Evolutionary conservation across 1,284 basidiomycete genomes (phyloP), one percentile per base, ranked within the genome.

Genomic region (Moniliella sp.): DNA sequence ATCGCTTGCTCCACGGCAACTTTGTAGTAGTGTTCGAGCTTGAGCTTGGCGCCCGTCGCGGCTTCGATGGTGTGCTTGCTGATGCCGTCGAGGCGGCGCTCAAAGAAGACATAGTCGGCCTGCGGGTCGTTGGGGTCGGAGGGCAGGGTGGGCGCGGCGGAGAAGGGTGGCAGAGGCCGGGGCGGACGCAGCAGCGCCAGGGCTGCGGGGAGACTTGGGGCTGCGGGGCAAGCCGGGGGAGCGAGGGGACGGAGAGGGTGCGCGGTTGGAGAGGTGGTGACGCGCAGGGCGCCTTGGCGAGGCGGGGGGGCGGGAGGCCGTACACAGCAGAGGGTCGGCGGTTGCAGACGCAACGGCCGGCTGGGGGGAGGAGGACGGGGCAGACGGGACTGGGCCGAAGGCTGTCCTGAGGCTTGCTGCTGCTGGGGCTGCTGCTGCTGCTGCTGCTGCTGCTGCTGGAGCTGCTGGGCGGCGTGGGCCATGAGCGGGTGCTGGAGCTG

Each of bases 11-110:
- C 80, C 15, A 91, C 82, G 1, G 78, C 77, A 37, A 93, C 78
- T 64, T 93, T 93, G 70, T 97, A 97, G 64, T 77, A 93, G 40
- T 88, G 80, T 64, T 93, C 88, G 34, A 97, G 73, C 64, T 93
- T 93, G 62, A 94, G 73, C 64, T 94, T 93, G 18, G 88, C 84
- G 13, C 79, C 80, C 34, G 83, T 93, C 3, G 84, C 78, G 40
- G 83, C 80, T 36, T 86, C 82, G 34, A 84, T 69, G 23, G 82
- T 80, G 52, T 79, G 75, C 45, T 84, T 75, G 18, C 76, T 77
- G 66, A 93, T 88, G 40, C 73, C 74, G 28, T 69, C 65, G 1
- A 79, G 78, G 33, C 75, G 76, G 33, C 88, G 70, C 61, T 91
- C 79, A 64, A 94, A 97, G 67, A 88, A 93, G 50, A 94, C 84